These are phyloP conservation scores for Podospora pseudocomata DNA, from an alignment of 495 filamentous ascomycete species.

Conservation along the genomic window DNA sequence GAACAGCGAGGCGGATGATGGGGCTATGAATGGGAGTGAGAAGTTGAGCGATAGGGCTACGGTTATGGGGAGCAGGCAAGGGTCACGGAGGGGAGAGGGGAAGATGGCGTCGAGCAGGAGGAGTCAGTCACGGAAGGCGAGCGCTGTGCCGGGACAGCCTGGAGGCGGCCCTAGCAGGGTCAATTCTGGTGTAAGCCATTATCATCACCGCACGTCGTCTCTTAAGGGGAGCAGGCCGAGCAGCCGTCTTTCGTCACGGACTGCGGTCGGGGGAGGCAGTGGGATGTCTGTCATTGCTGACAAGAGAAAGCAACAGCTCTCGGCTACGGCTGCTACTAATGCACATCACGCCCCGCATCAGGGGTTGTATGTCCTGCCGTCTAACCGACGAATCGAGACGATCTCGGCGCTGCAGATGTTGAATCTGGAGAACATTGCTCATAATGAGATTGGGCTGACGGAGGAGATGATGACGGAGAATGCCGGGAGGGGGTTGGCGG, in stretches of 20 bases:
- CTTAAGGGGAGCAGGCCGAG: constrained; percentile 34
- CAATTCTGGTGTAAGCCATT: constrained; percentile 45
- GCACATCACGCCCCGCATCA: constrained; percentile 10
- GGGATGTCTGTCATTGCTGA: constrained; percentile 18
- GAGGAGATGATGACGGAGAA: constrained; percentile 91
- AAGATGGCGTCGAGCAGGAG: constrained; percentile 41
- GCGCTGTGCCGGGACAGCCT: constrained; percentile 30
- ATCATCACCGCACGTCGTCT: constrained; percentile 28
- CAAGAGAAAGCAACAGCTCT: constrained; percentile 31
- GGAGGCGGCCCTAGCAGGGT: constrained; percentile 39
- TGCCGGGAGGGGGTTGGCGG: constrained; percentile 80
- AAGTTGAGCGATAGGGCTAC: constrained; percentile 41
- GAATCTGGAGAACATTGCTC: constrained; percentile 83
- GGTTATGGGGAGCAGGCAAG: constrained; percentile 46
- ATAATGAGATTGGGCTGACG: constrained; percentile 75
- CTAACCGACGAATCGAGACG: constrained; percentile 70
- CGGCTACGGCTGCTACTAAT: constrained; percentile 11
- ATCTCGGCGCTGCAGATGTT: constrained; percentile 83
- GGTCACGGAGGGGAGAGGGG: constrained; percentile 49
- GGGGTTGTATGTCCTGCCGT: constrained; percentile 52
- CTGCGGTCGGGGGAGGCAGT: constrained; percentile 7
- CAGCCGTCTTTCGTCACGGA: constrained; percentile 31
- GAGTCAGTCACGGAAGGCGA: constrained; percentile 62
- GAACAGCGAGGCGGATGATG: constrained; percentile 70
- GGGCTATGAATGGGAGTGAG: constrained; percentile 45